Base-by-base conservation (phyloP, 2,329 filamentous ascomycete species). In the Ambrosiella cleistominuta region DNA sequence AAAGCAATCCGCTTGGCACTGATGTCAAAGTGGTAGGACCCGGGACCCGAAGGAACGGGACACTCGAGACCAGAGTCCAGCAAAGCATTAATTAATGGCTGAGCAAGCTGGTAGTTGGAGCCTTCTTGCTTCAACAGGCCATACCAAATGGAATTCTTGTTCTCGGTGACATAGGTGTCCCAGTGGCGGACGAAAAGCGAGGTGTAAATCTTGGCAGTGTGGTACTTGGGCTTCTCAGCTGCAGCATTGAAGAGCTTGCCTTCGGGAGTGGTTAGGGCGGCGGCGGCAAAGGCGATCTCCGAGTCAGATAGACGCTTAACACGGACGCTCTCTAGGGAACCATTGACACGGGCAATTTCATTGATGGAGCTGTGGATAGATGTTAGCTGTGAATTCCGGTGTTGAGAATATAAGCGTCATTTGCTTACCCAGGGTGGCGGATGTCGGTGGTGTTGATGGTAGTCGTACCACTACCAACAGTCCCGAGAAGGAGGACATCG, bases 101-200 rank as follows among this genome's bases (percentile, higher is more conserved):
- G 64, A 50, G 72, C 69, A 13, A 80, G 69, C 35, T 64, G 66
- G 66, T 72, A 78, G 59, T 65, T 66, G n/a, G 63, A 58, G 12
- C 63, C 68, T 12, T 68, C 67, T 40, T 66, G 69, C 63, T 69
- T 71, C 53, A 93, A 67, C 4, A 77, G 76, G 38, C 82, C 82
- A 37, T 87, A 86, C 75, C 84, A 93, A 36, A 95, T 75, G 1
- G 84, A 78, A 64, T 82, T 84, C 61, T 77, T 80, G 64, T 86
- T 82, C 51, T 82, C 77, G 0, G 78, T 81, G 35, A 82, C 73
- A 70, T 84, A 94, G n/a, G 76, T 69, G 66, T 94, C 87, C 88
- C 88, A 94, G 65, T 94, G 86, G 12, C 88, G 79, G 36, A 87
- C 85, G 65, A 87, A 93, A 35, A 90, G 78, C 53, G 78, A 80